phyloP scores from a whole-genome alignment of 257 asterid genomes.

The Rehmannia glutinosa region DNA sequence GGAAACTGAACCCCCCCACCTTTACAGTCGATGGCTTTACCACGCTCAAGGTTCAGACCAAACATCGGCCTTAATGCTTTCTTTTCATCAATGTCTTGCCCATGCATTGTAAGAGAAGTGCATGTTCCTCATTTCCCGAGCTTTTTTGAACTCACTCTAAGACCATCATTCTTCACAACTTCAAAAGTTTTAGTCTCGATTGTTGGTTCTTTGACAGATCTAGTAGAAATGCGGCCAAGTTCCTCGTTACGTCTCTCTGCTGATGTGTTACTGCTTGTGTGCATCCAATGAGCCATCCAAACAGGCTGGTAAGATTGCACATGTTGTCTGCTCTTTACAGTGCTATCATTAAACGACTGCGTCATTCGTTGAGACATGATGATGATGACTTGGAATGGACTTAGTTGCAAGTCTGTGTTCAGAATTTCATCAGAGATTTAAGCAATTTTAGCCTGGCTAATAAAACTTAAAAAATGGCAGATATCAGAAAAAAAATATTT shows the following conservation, averaged over 20 bases:
- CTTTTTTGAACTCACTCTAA: slow-evolving; percentile 21
- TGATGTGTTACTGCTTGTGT: slow-evolving; percentile 22
- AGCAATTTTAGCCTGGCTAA: not conserved
- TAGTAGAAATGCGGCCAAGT: slow-evolving; percentile 12
- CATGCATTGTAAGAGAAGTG: slow-evolving; percentile 15
- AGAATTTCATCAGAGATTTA: slow-evolving; percentile 7
- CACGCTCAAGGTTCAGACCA: slow-evolving; percentile 4
- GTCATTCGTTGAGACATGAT: slow-evolving; percentile 46
- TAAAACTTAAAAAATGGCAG: not conserved
- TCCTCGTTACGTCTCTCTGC: slow-evolving; percentile 21
- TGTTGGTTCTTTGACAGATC: slow-evolving; percentile 17
- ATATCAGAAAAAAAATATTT: not conserved
- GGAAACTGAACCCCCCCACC: slow-evolving; percentile 7
- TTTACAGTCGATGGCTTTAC: too few species aligned
- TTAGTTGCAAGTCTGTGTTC: slow-evolving; percentile 15
- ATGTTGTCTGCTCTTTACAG: slow-evolving; percentile 27
- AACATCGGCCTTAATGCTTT: too few species aligned
- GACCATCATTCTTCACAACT: slow-evolving; percentile 18
- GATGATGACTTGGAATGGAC: slow-evolving; percentile 16
- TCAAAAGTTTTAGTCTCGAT: slow-evolving; percentile 12
- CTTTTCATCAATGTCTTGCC: slow-evolving; percentile 7
- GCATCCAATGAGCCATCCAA: slow-evolving; percentile 78
- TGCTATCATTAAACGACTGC: slow-evolving; percentile 18
- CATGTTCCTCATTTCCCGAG: slow-evolving; percentile 20
- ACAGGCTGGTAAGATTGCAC: slow-evolving; percentile 37